Conservation (phyloP, 805 yeast species). For the Candida fluviatilis region DNA sequence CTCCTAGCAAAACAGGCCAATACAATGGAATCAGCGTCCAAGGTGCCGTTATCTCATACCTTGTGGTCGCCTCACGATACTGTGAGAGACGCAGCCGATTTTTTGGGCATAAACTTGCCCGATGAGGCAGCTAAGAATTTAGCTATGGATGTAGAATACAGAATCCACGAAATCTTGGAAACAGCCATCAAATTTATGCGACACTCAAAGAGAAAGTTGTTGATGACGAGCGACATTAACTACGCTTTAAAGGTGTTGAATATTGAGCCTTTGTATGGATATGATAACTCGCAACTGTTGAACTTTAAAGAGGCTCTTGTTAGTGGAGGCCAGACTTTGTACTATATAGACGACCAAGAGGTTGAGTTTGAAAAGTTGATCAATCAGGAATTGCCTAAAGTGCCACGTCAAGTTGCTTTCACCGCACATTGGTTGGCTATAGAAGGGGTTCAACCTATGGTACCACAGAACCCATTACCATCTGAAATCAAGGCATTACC, state of each 20-base stretch:
- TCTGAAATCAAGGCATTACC: slow-evolving; percentile 75
- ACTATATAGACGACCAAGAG: slow-evolving; percentile 88
- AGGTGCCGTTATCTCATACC: slow-evolving; percentile 74
- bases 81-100: slow-evolving; percentile 92
- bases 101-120: slow-evolving; percentile 75
- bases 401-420: slow-evolving; percentile 87
- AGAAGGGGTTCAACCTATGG: slow-evolving; percentile 97
- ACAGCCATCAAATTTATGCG: slow-evolving; percentile 96
- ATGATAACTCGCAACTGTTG: slow-evolving; percentile 66
- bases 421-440: slow-evolving; percentile 98
- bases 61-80: slow-evolving; percentile 98
- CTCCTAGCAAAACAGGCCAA: neutral
- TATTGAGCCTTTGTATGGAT: slow-evolving; percentile 92
- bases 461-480: slow-evolving; percentile 90
- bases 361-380: slow-evolving; percentile 90
- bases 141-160: slow-evolving; percentile 99
- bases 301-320: slow-evolving; percentile 83
- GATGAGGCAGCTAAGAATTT: slow-evolving; percentile 92
- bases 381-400: slow-evolving; percentile 91
- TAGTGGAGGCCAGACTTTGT: slow-evolving; percentile 83
- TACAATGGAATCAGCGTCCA: slow-evolving; percentile 32
- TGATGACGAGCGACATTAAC: slow-evolving; percentile 78
- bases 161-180: slow-evolving; percentile 91
- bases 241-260: slow-evolving; percentile 81
- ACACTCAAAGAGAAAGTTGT: slow-evolving; percentile 79